These are phyloP conservation scores for Chlorophyllum brunneum DNA, from an alignment of 768 basidiomycete species.

Conservation along the genomic window DNA sequence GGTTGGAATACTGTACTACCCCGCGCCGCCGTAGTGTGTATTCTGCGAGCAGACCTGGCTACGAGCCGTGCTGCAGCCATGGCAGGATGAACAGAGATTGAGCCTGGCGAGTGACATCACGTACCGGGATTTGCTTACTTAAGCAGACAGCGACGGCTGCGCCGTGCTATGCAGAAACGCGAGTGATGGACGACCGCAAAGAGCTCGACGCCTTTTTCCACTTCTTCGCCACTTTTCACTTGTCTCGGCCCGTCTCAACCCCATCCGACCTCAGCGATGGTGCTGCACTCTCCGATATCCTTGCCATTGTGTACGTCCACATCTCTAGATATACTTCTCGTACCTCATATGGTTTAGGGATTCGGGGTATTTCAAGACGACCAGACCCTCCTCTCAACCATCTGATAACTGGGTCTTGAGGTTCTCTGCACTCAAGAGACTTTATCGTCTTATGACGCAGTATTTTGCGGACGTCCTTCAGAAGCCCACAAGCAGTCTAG, in stretches of 20 bases:
- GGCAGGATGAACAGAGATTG: background rate
- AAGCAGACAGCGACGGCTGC: too few relatives aligned
- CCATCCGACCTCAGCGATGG: slow-evolving; percentile 79
- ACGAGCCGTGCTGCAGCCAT: slow-evolving; percentile 1
- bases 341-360: slow-evolving; percentile 47
- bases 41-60: background rate
- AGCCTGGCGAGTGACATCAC: background rate
- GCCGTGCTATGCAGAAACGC: too few relatives aligned
- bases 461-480: slow-evolving; percentile 84
- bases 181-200: slow-evolving; percentile 12
- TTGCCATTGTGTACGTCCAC: slow-evolving; percentile 65
- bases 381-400: slow-evolving; percentile 53
- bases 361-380: slow-evolving; percentile 68
- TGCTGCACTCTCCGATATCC: slow-evolving; percentile 67
- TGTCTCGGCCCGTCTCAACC: slow-evolving; percentile 58
- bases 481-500: slow-evolving; percentile 70
- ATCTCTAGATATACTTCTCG: background rate
- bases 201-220: slow-evolving; percentile 80
- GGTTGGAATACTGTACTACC: too few relatives aligned
- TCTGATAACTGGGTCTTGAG: slow-evolving; percentile 90
- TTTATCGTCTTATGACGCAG: slow-evolving; percentile 86
- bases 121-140: background rate
- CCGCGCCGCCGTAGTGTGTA: background rate
- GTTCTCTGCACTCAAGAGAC: slow-evolving; percentile 76
- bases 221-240: slow-evolving; percentile 73